Conservation (phyloP, 495 filamentous ascomycete genomes). For the Hypoxylon lienhwacheense region DNA sequence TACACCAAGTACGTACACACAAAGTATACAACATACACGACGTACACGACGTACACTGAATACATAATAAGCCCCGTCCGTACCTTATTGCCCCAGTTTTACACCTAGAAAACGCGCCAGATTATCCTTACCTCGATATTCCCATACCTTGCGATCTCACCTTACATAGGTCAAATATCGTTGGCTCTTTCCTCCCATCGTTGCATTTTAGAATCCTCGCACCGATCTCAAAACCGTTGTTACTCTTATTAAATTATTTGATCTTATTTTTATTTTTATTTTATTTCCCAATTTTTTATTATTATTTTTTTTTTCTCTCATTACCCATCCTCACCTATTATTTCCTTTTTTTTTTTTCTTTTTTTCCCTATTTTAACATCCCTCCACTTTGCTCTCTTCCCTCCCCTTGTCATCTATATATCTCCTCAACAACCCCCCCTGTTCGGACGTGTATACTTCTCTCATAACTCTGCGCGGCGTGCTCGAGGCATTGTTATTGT, state of each 20-base stretch:
- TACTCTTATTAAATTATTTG: no score
- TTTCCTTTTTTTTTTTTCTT: no score
- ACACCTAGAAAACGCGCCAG: slow-evolving; percentile 23
- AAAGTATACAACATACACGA: neutral
- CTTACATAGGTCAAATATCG: slow-evolving; percentile 33
- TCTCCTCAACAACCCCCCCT: no score
- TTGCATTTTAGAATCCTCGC: slow-evolving; percentile 35
- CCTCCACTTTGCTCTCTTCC: slow-evolving; percentile 34
- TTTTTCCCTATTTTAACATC: no score
- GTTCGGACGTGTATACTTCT: slow-evolving; percentile 26
- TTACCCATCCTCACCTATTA: no score
- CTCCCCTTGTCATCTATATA: slow-evolving; percentile 34
- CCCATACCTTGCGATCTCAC: slow-evolving; percentile 43
- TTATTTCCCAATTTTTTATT: no score
- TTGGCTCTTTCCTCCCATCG: slow-evolving; percentile 25
- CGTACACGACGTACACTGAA: slow-evolving; percentile 6
- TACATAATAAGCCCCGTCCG: slow-evolving; percentile 31
- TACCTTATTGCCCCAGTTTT: slow-evolving; percentile 22
- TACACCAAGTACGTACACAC: neutral
- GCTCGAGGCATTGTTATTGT: slow-evolving; percentile 22
- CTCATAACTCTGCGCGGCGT: slow-evolving; percentile 27
- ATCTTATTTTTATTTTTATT: no score
- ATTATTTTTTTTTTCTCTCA: no score
- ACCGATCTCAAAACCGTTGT: slow-evolving; percentile 40
- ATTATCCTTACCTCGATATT: slow-evolving; percentile 45